A percentile compares a stretch with the other conserved stretches of the same genome.
Evolutionary conservation across 2,329 filamentous ascomycete genomes (phyloP).

Genomic region (Calonectria pteridis): DNA sequence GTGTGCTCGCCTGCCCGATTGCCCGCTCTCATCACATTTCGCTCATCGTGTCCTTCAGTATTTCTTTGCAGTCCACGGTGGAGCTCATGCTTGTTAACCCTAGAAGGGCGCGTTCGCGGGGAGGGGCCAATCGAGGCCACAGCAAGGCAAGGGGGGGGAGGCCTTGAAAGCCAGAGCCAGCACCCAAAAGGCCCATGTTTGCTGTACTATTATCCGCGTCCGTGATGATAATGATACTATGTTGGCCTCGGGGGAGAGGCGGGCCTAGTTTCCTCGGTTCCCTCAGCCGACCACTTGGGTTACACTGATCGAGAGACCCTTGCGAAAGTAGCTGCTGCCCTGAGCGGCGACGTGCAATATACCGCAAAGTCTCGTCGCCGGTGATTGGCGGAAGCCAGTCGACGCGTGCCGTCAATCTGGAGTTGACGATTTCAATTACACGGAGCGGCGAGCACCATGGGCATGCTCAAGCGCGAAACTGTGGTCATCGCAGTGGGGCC

Average conservation of each 20-base stretch:
- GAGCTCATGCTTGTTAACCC: conserved; percentile 15
- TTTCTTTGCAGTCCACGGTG: conserved; percentile 8
- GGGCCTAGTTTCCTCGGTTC: conserved; percentile 44
- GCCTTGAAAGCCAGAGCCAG: conserved; percentile 12
- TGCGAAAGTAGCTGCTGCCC: conserved; percentile 29
- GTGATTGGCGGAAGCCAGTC: conserved; percentile 40
- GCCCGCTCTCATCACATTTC: conserved; percentile 15
- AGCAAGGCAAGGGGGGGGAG: conserved; percentile 14
- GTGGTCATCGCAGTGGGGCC: conserved; percentile 36
- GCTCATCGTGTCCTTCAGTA: conserved; percentile 1
- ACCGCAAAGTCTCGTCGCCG: conserved; percentile 33
- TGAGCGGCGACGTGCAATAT: conserved; percentile 38
- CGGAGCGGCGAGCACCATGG: conserved; percentile 27
- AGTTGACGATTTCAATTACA: conserved; percentile 36
- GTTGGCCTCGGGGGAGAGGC: conserved; percentile 37
- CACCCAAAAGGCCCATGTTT: conserved; percentile 13
- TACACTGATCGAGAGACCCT: conserved; percentile 40
- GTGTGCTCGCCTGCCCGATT: conserved; percentile 2
- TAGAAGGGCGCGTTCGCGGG: conserved; percentile 22
- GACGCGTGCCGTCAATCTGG: conserved; percentile 29
- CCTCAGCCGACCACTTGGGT: conserved; percentile 38
- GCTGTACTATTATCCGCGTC: conserved; percentile 11
- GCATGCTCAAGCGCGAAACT: conserved; percentile 38
- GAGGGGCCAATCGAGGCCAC: conserved; percentile 15
- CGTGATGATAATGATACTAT: conserved; percentile 20